Base-by-base conservation (phyloP, 352 stramenopile species). In the Phytophthora colocasiae region DNA sequence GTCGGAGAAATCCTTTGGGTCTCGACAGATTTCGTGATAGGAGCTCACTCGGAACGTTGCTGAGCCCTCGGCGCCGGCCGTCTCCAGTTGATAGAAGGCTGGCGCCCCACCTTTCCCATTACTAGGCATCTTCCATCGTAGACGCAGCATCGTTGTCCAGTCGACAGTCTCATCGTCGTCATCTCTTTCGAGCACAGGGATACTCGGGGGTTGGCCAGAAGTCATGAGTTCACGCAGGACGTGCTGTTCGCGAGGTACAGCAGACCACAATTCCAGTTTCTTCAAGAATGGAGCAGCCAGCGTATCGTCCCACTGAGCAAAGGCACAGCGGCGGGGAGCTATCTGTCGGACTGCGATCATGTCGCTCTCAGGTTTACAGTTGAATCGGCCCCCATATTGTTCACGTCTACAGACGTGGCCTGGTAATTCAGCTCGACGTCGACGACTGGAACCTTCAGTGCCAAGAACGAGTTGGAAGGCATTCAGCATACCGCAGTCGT, bases 401-500 rank as follows among this genome's bases (percentile, higher is more conserved):
- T 91, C 81, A 2, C 81, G 82, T 26, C 87, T 83, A 51, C 88
- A 83, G 7, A 75, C 47, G 44, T 95, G 87, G 2, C 79, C 87
- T 14, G 87, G 87, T 3, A 93, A 54, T 60, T 95, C 87, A 4
- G 85, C 73, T 8, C 87, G 81, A 58, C 87, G 80, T 22, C 86
- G 82, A 48, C 64, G 63, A 66, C 53, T 69, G 7, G 58, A 57
- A 47, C 71, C 69, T 32, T 82, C 79, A 0, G 75, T 87, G 5
- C 81, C 71, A 9, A 93, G 62, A 6, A 93, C 80, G 10, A 97
- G 73, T 44, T 96, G 83, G 57, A 96, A 98, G 29, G 88, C 92
- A 45, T 96, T 95, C 22, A 95, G 66, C 89, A 98, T 97, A 15
- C 91, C 91, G 39, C 90, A 97, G 50, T 93, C 87, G 55, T 94